Evolutionary conservation across 208 protist genomes (phyloP), one percentile per base, ranked within the genome.

Genomic region (Leishmania martiniquensis): DNA sequence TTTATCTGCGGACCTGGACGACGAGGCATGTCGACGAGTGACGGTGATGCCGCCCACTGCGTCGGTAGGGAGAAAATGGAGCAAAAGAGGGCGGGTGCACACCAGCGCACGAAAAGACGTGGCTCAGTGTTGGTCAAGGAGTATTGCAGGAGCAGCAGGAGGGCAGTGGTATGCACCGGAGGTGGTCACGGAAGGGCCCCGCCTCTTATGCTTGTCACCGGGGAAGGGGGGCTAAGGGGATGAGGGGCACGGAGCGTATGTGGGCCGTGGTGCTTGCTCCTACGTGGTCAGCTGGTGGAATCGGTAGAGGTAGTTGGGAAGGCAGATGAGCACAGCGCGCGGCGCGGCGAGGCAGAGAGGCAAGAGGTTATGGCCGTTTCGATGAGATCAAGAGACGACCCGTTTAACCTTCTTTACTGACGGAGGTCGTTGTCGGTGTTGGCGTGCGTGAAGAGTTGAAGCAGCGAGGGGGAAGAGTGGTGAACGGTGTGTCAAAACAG

Each of bases 1-100:
- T 81, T 71, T 52, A 86, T 63, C 75, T 86, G 75, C 25, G 80
- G 78, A 81, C 83, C 75, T 45, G 55, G 37, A n/a, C 62, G 75
- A 34, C 72, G 65, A 76, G 63, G 54, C 76, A 76, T 81, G 25
- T 39, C 42, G 22, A 70, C 25, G 6, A 69, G 39, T 29, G 17
- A 66, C 55, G 32, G 37, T 77, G 42, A 62, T 25, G 71, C 67
- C 47, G 49, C 22, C 39, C 37, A 17, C 32, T 5, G 39, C 22
- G 12, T n/a, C 9, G 15, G 62, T 2, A 17, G 39, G 1, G 17
- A 39, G 45, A 12, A 29, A n/a, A 25, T 1, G 29, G 29, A 4
- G 1, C 37, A 4, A 13, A 42, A 4, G 37, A 39, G 22, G 4
- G 34, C 15, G 3, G 15, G 2, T 17, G 12, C 32, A 37, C 32